A percentile compares a stretch with the other conserved stretches of the same genome.
Evolutionary conservation across 345 rosid species (phyloP).

Genomic region (Eucalyptus erythrocorys): DNA sequence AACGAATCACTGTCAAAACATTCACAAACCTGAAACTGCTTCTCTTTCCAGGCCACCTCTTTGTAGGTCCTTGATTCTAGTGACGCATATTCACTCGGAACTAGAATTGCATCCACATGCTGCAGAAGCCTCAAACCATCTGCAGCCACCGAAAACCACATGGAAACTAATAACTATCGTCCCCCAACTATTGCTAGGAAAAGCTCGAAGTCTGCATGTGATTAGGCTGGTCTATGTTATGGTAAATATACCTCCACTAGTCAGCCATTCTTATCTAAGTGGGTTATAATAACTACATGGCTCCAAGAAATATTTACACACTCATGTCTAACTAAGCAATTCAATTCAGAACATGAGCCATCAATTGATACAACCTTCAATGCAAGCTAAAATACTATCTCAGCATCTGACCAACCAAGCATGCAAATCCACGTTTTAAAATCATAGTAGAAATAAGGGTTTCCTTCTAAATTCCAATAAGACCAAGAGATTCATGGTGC

Average conservation of each 20-base stretch:
- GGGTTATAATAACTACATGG: background rate
- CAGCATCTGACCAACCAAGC: background rate
- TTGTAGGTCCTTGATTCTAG: constrained; percentile 19
- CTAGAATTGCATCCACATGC: constrained; percentile 50
- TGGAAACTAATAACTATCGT: background rate
- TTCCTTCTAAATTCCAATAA: background rate
- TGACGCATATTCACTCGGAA: constrained; percentile 33
- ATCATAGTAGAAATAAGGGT: background rate
- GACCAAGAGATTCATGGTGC: background rate
- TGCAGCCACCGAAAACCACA: background rate
- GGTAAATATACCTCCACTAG: background rate
- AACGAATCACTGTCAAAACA: background rate
- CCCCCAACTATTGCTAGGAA: background rate
- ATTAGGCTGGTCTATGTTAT: background rate
- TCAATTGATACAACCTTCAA: background rate
- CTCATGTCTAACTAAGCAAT: background rate
- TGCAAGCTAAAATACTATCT: background rate
- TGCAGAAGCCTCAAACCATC: constrained; percentile 72
- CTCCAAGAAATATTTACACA: background rate
- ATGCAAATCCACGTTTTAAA: background rate
- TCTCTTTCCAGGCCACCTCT: constrained; percentile 55
- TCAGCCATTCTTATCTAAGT: background rate
- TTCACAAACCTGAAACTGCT: constrained; percentile 24
- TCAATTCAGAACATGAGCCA: background rate
- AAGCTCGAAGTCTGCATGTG: background rate